Percentiles rank a stretch among this genome's conserved stretches.
Conservation (phyloP, 2,329 filamentous ascomycete genomes). For the Aspergillus unguis region DNA sequence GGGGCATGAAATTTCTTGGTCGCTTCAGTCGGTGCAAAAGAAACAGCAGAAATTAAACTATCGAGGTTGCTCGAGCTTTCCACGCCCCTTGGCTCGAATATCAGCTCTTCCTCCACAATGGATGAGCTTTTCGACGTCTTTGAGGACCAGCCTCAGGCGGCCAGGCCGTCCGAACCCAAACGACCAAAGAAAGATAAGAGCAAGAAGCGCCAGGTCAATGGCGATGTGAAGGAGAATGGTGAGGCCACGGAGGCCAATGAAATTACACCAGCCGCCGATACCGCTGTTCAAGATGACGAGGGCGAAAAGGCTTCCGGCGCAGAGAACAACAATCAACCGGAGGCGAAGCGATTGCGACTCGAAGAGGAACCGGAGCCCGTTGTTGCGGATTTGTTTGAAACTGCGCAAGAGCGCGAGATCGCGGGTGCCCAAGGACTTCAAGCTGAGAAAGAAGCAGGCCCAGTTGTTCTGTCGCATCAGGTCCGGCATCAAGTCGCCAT, state of each 20-base stretch:
- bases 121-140: constrained; percentile 83
- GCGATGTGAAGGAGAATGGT: constrained; percentile 61
- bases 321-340: constrained; percentile 38
- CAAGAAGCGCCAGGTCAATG: constrained; percentile 85
- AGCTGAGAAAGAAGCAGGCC: constrained; percentile 59
- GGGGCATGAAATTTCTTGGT: constrained; percentile 35
- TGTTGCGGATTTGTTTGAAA: constrained; percentile 90
- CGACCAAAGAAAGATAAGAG: constrained; percentile 57
- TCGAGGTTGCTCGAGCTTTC: constrained; percentile 16
- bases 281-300: constrained; percentile 16
- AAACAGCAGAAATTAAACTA: constrained; percentile 16
- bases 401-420: constrained; percentile 87
- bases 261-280: constrained; percentile 22
- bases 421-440: constrained; percentile 70
- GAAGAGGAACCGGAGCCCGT: constrained; percentile 71
- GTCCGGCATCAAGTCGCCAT: constrained; percentile 97
- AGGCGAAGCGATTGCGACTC: constrained; percentile 47
- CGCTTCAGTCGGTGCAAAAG: constrained; percentile 11
- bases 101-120: constrained; percentile 46
- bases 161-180: constrained; percentile 31
- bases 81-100: constrained; percentile 16
- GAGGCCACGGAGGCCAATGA: constrained; percentile 31
- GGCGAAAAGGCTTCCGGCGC: constrained; percentile 17
- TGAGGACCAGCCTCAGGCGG: constrained; percentile 60
- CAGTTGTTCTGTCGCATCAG: constrained; percentile 85